Conservation (phyloP, 2,329 filamentous ascomycete species). For the Colletotrichum tofieldiae region DNA sequence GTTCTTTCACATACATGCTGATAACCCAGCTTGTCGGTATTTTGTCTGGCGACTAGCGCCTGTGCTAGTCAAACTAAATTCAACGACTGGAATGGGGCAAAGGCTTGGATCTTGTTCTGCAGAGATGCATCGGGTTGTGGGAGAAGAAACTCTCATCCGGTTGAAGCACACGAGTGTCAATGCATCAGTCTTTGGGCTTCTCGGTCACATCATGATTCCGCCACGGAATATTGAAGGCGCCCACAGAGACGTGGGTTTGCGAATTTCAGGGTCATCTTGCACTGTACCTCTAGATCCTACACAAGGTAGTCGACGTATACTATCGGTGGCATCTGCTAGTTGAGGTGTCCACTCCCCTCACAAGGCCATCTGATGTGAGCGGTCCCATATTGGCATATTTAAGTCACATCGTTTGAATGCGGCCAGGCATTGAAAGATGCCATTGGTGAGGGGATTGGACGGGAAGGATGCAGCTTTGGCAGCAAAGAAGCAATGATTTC, state of each 20-base stretch:
- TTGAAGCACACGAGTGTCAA: background rate
- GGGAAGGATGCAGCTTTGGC: conserved; percentile 1
- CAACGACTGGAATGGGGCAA: background rate
- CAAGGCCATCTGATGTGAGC: background rate
- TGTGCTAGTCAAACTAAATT: background rate
- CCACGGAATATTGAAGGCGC: background rate
- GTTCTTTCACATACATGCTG: background rate
- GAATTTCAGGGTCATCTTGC: background rate
- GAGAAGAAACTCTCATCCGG: background rate
- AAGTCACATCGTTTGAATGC: background rate
- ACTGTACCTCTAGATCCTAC: background rate
- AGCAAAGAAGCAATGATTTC: background rate
- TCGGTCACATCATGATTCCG: conserved; percentile 11
- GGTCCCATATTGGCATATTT: no score
- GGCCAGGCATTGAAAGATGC: background rate
- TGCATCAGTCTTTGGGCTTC: background rate
- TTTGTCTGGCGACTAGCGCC: conserved; percentile 4
- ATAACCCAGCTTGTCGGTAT: conserved; percentile 12
- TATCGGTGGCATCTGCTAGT: background rate
- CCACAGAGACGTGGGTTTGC: background rate
- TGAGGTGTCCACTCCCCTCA: background rate
- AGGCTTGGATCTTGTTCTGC: background rate
- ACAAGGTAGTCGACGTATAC: no score
- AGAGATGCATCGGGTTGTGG: background rate
- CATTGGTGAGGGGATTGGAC: background rate